Conservation (phyloP, 768 basidiomycete species). For the Lactifluus volemus region DNA sequence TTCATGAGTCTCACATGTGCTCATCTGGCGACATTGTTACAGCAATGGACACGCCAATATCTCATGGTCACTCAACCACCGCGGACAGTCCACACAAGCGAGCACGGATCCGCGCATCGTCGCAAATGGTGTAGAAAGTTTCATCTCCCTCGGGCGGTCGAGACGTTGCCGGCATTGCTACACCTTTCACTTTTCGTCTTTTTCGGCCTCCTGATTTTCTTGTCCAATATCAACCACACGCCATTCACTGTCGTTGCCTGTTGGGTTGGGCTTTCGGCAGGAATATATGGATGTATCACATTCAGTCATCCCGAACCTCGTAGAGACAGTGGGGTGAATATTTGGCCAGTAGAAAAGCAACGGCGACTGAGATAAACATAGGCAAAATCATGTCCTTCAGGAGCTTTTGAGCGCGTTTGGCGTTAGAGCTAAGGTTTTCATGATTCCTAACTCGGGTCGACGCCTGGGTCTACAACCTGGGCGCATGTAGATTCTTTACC, state of each 20-base stretch:
- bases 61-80: not conserved
- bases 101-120: not conserved
- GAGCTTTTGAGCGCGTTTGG: not conserved
- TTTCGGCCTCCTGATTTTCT: constrained; percentile 1
- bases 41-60: constrained; percentile 1
- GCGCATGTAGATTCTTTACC: not conserved
- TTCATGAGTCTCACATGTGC: constrained; percentile 1
- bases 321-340: too few relatives aligned
- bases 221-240: not conserved
- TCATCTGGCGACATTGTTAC: not conserved
- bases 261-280: not conserved
- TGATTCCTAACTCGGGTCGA: not conserved
- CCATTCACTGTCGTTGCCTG: not conserved
- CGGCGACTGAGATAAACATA: not conserved
- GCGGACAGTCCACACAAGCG: not conserved
- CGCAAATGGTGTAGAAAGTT: not conserved
- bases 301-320: too few relatives aligned
- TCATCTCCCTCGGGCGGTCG: not conserved
- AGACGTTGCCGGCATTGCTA: constrained; percentile 6
- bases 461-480: not conserved
- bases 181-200: constrained; percentile 13
- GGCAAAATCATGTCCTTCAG: constrained; percentile 6
- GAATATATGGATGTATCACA: not conserved
- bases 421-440: not conserved
- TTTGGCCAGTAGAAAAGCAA: too few relatives aligned